phyloP scores from a whole-genome alignment of 2,329 filamentous ascomycete genomes.

The Cordyceps cateniannulata region DNA sequence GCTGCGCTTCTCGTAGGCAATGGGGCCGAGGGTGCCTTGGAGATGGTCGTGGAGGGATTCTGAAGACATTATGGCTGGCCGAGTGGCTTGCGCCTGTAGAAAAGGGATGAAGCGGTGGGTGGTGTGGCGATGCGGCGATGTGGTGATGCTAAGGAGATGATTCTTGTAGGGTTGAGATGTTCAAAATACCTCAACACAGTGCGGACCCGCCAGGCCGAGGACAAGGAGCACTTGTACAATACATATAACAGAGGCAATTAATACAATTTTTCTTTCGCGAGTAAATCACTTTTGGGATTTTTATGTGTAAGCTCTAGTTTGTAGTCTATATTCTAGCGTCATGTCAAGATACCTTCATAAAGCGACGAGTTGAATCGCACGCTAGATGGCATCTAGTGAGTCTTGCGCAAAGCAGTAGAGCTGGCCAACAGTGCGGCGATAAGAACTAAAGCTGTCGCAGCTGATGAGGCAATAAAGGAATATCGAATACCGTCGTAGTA shows the following conservation, averaged over 20 bases:
- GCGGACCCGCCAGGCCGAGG: neutral
- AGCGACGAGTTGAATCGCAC: neutral
- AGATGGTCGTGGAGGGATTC: conserved; percentile 15
- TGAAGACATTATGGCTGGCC: neutral
- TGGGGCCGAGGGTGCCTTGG: conserved; percentile 18
- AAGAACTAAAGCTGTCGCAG: conserved; percentile 40
- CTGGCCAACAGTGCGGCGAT: conserved; percentile 25
- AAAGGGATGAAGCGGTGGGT: no score
- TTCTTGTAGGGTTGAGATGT: no score
- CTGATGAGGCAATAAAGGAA: conserved; percentile 49
- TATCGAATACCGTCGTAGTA: conserved; percentile 54
- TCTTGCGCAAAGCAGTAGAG: conserved; percentile 25
- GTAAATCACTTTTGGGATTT: neutral
- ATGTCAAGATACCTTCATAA: neutral
- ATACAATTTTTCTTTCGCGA: neutral
- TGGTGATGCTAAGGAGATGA: neutral
- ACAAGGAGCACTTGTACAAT: neutral
- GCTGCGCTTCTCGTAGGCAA: conserved; percentile 16
- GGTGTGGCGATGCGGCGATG: no score
- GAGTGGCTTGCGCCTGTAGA: neutral
- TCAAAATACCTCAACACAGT: conserved; percentile 8
- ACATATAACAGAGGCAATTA: neutral
- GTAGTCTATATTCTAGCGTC: neutral
- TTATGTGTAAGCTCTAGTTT: neutral
- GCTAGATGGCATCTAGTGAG: conserved; percentile 20